Evolutionary conservation across 1,284 basidiomycete species (phyloP), one percentile per base, ranked within the genome.

Genomic region (Ganoderma lingzhi): DNA sequence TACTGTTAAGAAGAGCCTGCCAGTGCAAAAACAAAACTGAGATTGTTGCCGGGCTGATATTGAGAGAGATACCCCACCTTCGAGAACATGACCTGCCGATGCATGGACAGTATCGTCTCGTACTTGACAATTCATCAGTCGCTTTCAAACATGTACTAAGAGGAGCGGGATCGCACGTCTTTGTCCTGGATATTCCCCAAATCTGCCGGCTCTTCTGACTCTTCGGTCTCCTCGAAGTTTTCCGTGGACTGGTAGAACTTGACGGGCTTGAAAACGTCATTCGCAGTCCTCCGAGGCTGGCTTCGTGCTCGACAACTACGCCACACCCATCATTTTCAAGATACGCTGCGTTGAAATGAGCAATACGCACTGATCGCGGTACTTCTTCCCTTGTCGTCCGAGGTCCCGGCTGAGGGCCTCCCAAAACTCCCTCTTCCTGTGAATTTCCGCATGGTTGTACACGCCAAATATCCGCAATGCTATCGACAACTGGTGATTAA

Each of bases 81-180:
- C 2, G 91, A 92, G 55, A 91, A 86, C 0, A 82, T 81, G 2
- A 88, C 80, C 68, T 88, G 92, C 80, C 92, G 60, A 8, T 63
- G 64, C 4, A 55, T 92, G 63, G 89, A 87, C n/a, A 92, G 78
- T 15, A 90, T 91, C 66, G 23, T 64, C 59, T 53, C 28, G 84
- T 83, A 88, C 70, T 87, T 87, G 59, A 2, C 9, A 28, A 55
- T 55, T 6, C 14, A 2, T 55, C 12, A 55, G 53, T 5, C 1
- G 5, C 12, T 32, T 55, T 30, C 28, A 28, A 17, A 15, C 28
- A 32, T 15, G 14, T 30, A 23, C 23, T 23, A 32, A 14, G 28
- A 55, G 45, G n/a, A 55, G 14, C 6, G 6, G 12, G 12, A 30
- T 15, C 53, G 53, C 15, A 55, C 53, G 15, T 55, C 53, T 55